Conservation (phyloP, 495 filamentous ascomycete genomes). For the Penicillium ochrochloron region DNA sequence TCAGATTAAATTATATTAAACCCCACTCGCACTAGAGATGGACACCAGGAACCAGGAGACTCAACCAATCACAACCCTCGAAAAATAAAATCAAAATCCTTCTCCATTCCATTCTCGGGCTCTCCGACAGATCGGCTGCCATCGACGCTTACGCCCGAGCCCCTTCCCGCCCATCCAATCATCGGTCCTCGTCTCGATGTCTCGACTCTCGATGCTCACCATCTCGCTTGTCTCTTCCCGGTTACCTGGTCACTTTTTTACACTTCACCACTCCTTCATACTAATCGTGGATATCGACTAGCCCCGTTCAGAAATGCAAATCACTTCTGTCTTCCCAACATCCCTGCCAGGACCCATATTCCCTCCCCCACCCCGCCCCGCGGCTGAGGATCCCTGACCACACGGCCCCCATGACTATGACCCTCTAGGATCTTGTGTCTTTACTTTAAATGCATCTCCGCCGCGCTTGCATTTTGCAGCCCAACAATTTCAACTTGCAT, state of each 20-base stretch:
- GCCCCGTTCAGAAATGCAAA: slow-evolving; percentile 5
- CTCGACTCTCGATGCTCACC: neutral
- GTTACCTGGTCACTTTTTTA: neutral
- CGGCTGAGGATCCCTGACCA: slow-evolving; percentile 11
- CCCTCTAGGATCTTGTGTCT: neutral
- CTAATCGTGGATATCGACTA: neutral
- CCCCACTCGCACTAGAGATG: slow-evolving; percentile 3
- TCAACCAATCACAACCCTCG: neutral
- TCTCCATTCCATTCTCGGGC: slow-evolving; percentile 10
- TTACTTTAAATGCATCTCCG: slow-evolving; percentile 18
- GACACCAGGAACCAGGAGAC: neutral
- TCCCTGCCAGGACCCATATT: neutral
- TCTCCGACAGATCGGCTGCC: slow-evolving; percentile 24
- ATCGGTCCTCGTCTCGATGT: neutral
- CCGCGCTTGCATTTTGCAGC: slow-evolving; percentile 15
- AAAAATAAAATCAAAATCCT: neutral
- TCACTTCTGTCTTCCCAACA: neutral
- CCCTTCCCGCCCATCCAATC: slow-evolving; percentile 3
- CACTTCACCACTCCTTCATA: neutral
- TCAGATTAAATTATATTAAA: slow-evolving; percentile 5
- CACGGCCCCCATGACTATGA: neutral
- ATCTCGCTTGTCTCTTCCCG: slow-evolving; percentile 5
- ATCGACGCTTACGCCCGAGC: slow-evolving; percentile 15
- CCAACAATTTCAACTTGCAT: slow-evolving; percentile 16
- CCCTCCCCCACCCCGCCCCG: slow-evolving; percentile 9